Base-by-base conservation (phyloP, 177 flowering plant genomes). In the Tripterygium wilfordii region DNA sequence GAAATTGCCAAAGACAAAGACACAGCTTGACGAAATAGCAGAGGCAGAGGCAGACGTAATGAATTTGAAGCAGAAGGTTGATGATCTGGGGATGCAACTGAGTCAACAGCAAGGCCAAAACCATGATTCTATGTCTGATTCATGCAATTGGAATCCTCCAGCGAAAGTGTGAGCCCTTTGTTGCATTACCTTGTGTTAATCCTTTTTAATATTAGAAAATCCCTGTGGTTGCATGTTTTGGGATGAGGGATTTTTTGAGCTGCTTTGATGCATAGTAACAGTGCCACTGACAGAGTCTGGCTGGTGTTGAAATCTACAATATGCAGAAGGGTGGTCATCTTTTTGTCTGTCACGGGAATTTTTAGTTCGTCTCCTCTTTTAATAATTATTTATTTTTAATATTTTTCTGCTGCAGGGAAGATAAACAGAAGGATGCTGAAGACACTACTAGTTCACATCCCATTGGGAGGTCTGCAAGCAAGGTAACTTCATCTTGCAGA, bases 1-100 rank as follows among this genome's bases (percentile, higher is more conserved):
- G 16, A 35, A 22, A 50, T 24, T 69, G 39, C 36, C 68, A 37
- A 46, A 94, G 99, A 70, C 64, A 21, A 88, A 62, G 80, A 77
- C 62, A 52, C 83, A 77, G 42, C 66, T 85, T 8, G 72, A 77
- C 64, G 96, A 83, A 61, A 62, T 87, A 47, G 74, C 76, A 53
- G 58, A 30, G 25, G 75, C 78, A 29, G 95, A 83, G 68, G 78
- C 73, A 52, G 85, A 80, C 33, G 63, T 85, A 31, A 46, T 16
- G 45, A 77, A 61, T 51, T 74, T 94, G 61, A 75, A 77, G 53
- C 65, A 85, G 61, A 85, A 71, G 64, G 70, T 74, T 61, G 81
- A 80, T 66, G 79, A 82, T 61, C 82, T 83, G 27, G 70, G 68
- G 26, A 14, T 32, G 42, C 78, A 78, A 72, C 74, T 90, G 27